Conservation (phyloP, 192 early-diverging fungal species). For the Radiomyces spectabilis region DNA sequence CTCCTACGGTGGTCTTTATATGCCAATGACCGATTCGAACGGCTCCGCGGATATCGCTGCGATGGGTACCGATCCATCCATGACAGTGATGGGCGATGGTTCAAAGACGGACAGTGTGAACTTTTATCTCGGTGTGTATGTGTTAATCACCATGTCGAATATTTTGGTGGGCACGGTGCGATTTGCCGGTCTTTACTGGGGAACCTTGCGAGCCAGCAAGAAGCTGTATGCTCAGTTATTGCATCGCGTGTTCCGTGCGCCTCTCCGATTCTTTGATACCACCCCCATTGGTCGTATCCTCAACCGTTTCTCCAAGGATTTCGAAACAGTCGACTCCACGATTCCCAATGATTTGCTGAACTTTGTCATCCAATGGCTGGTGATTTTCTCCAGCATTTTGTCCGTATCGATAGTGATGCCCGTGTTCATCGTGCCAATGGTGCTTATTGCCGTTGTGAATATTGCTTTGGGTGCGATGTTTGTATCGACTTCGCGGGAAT, state of each 20-base stretch:
- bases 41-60: no score
- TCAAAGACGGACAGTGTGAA: no score
- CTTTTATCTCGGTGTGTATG: slow-evolving; percentile 56
- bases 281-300: slow-evolving; percentile 82
- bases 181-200: slow-evolving; percentile 23
- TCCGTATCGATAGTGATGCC: slow-evolving; percentile 58
- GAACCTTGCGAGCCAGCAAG: slow-evolving; percentile 51
- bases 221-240: slow-evolving; percentile 51
- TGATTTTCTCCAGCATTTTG: slow-evolving; percentile 39
- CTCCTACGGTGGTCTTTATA: no score
- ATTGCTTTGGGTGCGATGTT: slow-evolving; percentile 44
- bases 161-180: slow-evolving; percentile 20
- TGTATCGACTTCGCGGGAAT: slow-evolving; percentile 65
- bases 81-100: no score
- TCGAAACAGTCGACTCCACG: slow-evolving; percentile 66
- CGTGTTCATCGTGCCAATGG: slow-evolving; percentile 42
- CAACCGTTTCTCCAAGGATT: slow-evolving; percentile 86
- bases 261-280: slow-evolving; percentile 83
- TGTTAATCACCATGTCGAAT: slow-evolving; percentile 34
- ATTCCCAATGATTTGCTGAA: slow-evolving; percentile 43
- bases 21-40: no score
- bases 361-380: slow-evolving; percentile 41
- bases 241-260: slow-evolving; percentile 53
- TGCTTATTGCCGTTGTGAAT: slow-evolving; percentile 34
- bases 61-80: no score